phyloP scores from a whole-genome alignment of 2,329 filamentous ascomycete genomes.

The Pseudogymnoascus destructans region DNA sequence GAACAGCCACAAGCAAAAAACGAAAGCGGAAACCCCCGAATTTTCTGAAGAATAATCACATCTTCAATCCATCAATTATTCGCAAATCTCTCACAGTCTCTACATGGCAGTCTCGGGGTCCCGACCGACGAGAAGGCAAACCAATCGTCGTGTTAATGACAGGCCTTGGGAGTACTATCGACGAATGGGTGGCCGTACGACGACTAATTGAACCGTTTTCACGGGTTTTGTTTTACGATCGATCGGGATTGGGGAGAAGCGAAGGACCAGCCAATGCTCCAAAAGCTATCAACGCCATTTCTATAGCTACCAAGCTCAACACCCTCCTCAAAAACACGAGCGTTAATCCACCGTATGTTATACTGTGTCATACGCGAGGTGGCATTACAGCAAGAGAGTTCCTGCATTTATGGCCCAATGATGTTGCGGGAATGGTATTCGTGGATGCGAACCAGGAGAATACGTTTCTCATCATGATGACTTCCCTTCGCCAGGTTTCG shows the following conservation, averaged over 20 bases:
- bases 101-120: conserved; percentile 17
- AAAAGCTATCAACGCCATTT: conserved; percentile 11
- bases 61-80: background rate
- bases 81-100: conserved; percentile 15
- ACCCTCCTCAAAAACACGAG: conserved; percentile 11
- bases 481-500: conserved; percentile 7
- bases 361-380: conserved; percentile 15
- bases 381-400: conserved; percentile 14
- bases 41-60: background rate
- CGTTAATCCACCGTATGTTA: conserved; percentile 12
- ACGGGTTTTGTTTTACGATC: conserved; percentile 20
- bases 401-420: conserved; percentile 12
- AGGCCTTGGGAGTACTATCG: conserved; percentile 18
- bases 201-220: conserved; percentile 17
- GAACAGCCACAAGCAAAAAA: background rate
- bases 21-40: background rate
- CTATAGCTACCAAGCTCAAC: conserved; percentile 12
- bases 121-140: conserved; percentile 16
- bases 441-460: conserved; percentile 15
- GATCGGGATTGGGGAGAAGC: conserved; percentile 20
- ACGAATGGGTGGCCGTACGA: conserved; percentile 19
- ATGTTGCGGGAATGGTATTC: conserved; percentile 15
- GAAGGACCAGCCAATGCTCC: conserved; percentile 6
- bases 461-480: conserved; percentile 3
- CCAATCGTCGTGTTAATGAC: conserved; percentile 20